Conservation (phyloP, 371 early-diverging fungal species). For the Apophysomyces ossiformis region DNA sequence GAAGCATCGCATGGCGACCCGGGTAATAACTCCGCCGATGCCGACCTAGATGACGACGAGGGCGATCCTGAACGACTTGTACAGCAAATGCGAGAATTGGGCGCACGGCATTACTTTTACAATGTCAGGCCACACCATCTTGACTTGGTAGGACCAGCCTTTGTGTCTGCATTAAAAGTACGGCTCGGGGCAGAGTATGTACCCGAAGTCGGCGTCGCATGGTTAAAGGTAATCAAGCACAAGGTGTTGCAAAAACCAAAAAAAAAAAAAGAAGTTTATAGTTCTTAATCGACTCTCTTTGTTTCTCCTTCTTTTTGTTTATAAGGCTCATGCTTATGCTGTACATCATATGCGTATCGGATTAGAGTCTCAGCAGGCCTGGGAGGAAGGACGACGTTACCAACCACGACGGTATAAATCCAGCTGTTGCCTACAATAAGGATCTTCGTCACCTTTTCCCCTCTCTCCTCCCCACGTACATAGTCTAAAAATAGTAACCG, state of each 20-base stretch:
- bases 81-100: slow-evolving; percentile 34
- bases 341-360: slow-evolving; percentile 45
- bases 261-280: background rate
- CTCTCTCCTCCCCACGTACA: background rate
- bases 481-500: slow-evolving; percentile 1
- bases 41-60: slow-evolving; percentile 22
- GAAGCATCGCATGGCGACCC: slow-evolving; percentile 3
- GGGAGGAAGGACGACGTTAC: slow-evolving; percentile 30
- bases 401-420: slow-evolving; percentile 1
- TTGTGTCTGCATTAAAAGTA: slow-evolving; percentile 37
- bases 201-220: slow-evolving; percentile 42
- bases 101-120: slow-evolving; percentile 48
- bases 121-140: slow-evolving; percentile 38
- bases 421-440: slow-evolving; percentile 4
- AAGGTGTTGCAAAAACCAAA: slow-evolving; percentile 3
- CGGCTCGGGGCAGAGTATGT: slow-evolving; percentile 44
- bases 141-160: slow-evolving; percentile 42
- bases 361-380: slow-evolving; percentile 41
- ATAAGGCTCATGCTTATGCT: slow-evolving; percentile 41
- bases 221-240: slow-evolving; percentile 37
- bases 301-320: background rate
- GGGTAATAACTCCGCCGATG: background rate
- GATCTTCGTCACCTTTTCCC: too few relatives aligned
- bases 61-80: slow-evolving; percentile 36
- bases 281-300: background rate